Conservation (phyloP, 768 basidiomycete genomes). For the Russula ochroleuca region DNA sequence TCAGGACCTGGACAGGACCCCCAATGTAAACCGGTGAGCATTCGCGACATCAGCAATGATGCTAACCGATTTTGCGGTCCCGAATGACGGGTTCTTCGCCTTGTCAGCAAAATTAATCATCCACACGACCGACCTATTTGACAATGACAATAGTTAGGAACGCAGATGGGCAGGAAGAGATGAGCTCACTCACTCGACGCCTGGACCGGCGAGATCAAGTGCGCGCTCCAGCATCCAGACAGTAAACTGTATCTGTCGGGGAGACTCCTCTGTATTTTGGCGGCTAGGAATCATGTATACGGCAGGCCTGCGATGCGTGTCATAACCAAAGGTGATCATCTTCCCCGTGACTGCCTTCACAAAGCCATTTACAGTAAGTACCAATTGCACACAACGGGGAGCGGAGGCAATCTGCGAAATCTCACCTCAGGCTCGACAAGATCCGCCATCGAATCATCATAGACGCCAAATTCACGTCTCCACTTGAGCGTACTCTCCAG, state of each 20-base stretch:
- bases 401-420: too few relatives aligned
- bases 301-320: conserved; percentile 57
- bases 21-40: background rate
- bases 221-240: conserved; percentile 77
- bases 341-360: conserved; percentile 76
- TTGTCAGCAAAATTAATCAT: conserved; percentile 77
- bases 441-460: conserved; percentile 59
- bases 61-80: conserved; percentile 38
- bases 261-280: conserved; percentile 72
- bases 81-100: conserved; percentile 52
- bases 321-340: conserved; percentile 72
- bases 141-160: background rate
- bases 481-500: conserved; percentile 71
- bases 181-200: conserved; percentile 60
- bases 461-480: conserved; percentile 75
- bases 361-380: background rate
- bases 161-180: background rate
- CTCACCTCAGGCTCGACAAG: conserved; percentile 70
- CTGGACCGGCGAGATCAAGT: conserved; percentile 73
- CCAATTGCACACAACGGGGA: background rate
- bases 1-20: conserved; percentile 29
- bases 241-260: conserved; percentile 64
- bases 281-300: conserved; percentile 64
- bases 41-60: background rate
- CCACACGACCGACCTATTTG: conserved; percentile 54